Evolutionary conservation across 1,139 yeast species (phyloP).

Genomic region (Petasospora rhodanensis): DNA sequence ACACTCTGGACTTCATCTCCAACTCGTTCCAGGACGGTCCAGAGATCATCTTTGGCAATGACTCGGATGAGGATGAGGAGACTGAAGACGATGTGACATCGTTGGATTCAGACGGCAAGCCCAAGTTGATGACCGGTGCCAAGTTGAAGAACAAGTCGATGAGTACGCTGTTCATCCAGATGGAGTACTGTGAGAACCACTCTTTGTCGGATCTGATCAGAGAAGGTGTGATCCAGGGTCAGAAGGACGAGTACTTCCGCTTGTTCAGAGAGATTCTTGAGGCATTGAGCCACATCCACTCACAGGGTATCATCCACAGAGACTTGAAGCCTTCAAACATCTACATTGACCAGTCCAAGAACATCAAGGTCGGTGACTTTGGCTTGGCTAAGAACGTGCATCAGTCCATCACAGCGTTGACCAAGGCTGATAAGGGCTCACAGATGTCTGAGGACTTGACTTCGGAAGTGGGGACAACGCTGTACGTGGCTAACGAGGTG

Average conservation of each 20-base stretch:
- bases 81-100: constrained; percentile 15
- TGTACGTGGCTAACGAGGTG: constrained; percentile 91
- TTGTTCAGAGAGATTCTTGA: constrained; percentile 83
- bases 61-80: constrained; percentile 26
- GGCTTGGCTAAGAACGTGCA: constrained; percentile 87
- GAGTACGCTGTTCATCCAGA: constrained; percentile 76
- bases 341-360: constrained; percentile 84
- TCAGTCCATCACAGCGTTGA: constrained; percentile 35
- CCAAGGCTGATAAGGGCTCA: constrained; percentile 27
- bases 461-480: constrained; percentile 87
- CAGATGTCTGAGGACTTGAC: constrained; percentile 67
- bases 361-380: constrained; percentile 93
- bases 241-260: constrained; percentile 84
- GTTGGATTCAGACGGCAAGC: constrained; percentile 8
- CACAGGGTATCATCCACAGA: constrained; percentile 91
- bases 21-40: constrained; percentile 48
- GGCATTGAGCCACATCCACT: constrained; percentile 86
- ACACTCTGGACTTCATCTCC: constrained; percentile 57
- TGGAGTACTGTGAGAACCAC: constrained; percentile 97
- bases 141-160: constrained; percentile 25
- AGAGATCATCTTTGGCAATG: constrained; percentile 53
- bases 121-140: constrained; percentile 13
- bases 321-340: constrained; percentile 95
- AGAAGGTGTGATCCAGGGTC: constrained; percentile 67
- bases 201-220: constrained; percentile 76